phyloP scores from a whole-genome alignment of 108 stramenopile genomes.

The Bacterosira constricta region DNA sequence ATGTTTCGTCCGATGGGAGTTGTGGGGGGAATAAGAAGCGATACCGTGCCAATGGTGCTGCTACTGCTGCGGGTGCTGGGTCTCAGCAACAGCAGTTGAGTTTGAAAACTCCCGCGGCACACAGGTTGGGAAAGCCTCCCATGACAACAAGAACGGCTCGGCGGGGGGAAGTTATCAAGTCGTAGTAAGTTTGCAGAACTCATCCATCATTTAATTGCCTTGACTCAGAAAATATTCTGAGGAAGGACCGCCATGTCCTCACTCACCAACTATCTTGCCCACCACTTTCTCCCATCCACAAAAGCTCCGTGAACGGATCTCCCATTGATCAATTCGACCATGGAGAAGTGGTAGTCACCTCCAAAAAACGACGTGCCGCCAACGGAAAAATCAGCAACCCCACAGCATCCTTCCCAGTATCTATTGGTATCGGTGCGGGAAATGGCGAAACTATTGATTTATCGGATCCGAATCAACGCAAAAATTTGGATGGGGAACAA shows the following conservation, averaged over 20 bases:
- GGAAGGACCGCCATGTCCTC: too few relatives aligned
- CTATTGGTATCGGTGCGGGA: constrained; percentile 70
- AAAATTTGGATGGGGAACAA: constrained; percentile 55
- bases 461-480: constrained; percentile 58
- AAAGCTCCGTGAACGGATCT: constrained; percentile 77
- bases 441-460: constrained; percentile 69
- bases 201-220: neutral
- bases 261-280: too few relatives aligned
- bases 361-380: constrained; percentile 58
- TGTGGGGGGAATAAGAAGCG: too few relatives aligned
- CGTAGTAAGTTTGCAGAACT: constrained; percentile 24
- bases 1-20: neutral
- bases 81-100: constrained; percentile 1
- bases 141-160: constrained; percentile 58
- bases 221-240: constrained; percentile 7
- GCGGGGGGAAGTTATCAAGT: constrained; percentile 65
- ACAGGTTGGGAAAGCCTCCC: constrained; percentile 18
- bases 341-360: constrained; percentile 72
- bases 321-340: constrained; percentile 65
- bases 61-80: neutral
- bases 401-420: constrained; percentile 24
- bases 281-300: neutral
- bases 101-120: constrained; percentile 54
- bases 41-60: constrained; percentile 9
- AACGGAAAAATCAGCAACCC: constrained; percentile 3